phyloP scores from a whole-genome alignment of 2,329 filamentous ascomycete genomes.

The Trichoderma sp. region DNA sequence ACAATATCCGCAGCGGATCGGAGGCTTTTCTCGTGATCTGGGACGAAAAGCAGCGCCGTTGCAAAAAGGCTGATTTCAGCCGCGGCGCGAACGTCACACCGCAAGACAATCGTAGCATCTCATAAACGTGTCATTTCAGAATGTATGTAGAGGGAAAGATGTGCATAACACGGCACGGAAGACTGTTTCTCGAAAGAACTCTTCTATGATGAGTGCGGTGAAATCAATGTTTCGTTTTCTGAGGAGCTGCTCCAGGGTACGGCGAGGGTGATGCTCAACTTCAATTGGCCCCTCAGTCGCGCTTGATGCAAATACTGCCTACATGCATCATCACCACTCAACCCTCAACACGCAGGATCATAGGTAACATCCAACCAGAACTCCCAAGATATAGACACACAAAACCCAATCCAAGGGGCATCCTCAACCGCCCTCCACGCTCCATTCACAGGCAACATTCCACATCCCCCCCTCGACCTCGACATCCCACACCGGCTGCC shows the following conservation, averaged over 20 bases:
- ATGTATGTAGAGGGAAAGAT: not conserved
- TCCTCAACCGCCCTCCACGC: conserved; percentile 28
- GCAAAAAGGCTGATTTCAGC: conserved; percentile 16
- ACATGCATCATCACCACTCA: conserved; percentile 36
- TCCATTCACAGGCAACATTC: conserved; percentile 47
- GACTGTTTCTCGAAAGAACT: not conserved
- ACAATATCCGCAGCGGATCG: conserved; percentile 78
- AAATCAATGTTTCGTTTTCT: not conserved
- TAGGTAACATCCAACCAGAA: not conserved
- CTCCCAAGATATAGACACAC: not conserved
- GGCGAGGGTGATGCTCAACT: not conserved
- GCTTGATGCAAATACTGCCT: conserved; percentile 43
- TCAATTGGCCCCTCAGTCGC: conserved; percentile 31
- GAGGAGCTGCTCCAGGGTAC: conserved; percentile 9
- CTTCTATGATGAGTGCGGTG: too few species aligned
- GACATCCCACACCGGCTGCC: conserved; percentile 45
- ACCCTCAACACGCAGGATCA: not conserved
- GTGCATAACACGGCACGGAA: not conserved
- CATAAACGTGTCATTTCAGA: not conserved
- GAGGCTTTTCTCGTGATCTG: conserved; percentile 35
- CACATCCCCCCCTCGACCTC: conserved; percentile 40
- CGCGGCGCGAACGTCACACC: conserved; percentile 27
- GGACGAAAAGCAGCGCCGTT: conserved; percentile 33
- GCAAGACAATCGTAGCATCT: conserved; percentile 34
- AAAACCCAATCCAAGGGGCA: not conserved